Evolutionary conservation across 805 yeast genomes (phyloP), one percentile per base, ranked within the genome.

Genomic region (Suhomyces canberraensis): DNA sequence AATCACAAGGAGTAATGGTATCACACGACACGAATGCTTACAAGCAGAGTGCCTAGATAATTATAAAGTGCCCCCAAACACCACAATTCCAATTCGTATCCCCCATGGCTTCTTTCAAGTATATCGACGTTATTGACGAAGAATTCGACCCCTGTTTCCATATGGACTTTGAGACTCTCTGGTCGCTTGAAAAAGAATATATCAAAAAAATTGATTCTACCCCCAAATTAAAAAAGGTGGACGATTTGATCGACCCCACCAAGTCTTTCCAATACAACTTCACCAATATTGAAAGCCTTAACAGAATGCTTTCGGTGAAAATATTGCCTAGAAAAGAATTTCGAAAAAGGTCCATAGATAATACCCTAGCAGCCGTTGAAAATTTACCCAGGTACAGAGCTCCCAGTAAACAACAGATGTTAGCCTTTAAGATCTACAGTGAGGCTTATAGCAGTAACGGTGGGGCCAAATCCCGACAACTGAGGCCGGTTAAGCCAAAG

Each of bases 111-210:
- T n/a, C n/a, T n/a, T n/a, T n/a, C n/a, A n/a, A 21, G 22, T 21
- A 22, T 15, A 19, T 48, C 14, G 35, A 47, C 21, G 47, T 50
- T 17, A 50, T 52, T 35, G 50, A 49, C 31, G 48, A 49, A 7
- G 29, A 21, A 15, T 47, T 50, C 19, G 50, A 47, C 32, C 34
- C 42, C 13, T 22, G 21, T 16, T 16, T 32, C 15, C 22, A 22
- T 13, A 16, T 17, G 4, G 16, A 32, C 24, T 25, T 32, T 16
- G 16, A 14, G 16, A 33, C 26, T 8, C 18, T 37, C 7, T 30
- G 21, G 4, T 16, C 29, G 13, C 20, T 28, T 13, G 37, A 34
- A 14, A 8, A 11, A 2, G 37, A 34, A 22, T 28, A 27, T 22
- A 16, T 15, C 16, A 27, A 17, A 9, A 29, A 29, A 19, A 29